Conservation (phyloP, 352 stramenopile genomes). For the Globisporangium canariense region DNA sequence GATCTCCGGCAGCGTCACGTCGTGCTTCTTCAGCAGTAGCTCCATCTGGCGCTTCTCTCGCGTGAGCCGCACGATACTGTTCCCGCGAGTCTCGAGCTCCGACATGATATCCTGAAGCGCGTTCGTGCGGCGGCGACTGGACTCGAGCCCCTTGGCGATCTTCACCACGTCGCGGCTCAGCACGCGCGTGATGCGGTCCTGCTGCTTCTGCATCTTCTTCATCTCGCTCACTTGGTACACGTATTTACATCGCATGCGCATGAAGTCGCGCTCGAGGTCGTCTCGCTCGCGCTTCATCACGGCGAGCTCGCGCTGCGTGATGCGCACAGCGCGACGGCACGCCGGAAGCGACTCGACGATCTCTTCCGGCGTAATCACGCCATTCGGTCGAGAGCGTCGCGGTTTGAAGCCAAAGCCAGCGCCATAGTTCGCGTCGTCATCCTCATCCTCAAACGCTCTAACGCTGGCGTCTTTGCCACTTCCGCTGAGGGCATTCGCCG, state of each 20-base stretch:
- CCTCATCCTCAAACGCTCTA: not conserved
- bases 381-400: conserved; percentile 26
- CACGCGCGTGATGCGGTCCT: conserved; percentile 49
- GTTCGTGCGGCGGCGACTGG: conserved; percentile 64
- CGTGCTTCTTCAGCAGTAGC: conserved; percentile 37
- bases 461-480: not conserved
- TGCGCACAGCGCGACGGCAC: conserved; percentile 61
- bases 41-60: conserved; percentile 65
- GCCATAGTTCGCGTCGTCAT: not conserved
- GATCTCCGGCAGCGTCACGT: conserved; percentile 44
- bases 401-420: conserved; percentile 3
- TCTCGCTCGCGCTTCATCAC: conserved; percentile 70
- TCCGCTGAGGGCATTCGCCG: conserved; percentile 1
- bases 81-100: conserved; percentile 63
- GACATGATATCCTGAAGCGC: conserved; percentile 80
- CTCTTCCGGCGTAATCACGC: conserved; percentile 67
- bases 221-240: conserved; percentile 66
- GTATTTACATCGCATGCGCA: conserved; percentile 58
- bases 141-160: conserved; percentile 59
- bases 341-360: conserved; percentile 66
- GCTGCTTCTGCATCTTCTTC: conserved; percentile 68
- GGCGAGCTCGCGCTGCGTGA: conserved; percentile 69
- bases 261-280: conserved; percentile 72
- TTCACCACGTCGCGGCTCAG: conserved; percentile 41
- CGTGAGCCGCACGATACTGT: conserved; percentile 46